phyloP scores from a whole-genome alignment of 1,139 yeast genomes.

The Geotrichum fermentans region DNA sequence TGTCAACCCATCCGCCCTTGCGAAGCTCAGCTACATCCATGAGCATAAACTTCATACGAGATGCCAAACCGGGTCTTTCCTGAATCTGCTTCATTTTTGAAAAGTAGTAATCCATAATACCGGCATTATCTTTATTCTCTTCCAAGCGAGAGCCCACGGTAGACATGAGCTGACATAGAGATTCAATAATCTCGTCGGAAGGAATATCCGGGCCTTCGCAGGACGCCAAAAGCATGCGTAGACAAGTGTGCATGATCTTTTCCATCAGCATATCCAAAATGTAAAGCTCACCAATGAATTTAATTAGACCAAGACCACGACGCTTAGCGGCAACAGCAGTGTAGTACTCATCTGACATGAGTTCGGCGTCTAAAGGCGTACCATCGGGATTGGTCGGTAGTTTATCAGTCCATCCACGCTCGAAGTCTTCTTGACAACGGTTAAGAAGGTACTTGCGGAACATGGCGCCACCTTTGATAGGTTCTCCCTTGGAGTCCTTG shows the following conservation, averaged over 20 bases:
- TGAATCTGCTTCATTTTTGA: slow-evolving; percentile 56
- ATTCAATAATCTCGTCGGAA: slow-evolving; percentile 87
- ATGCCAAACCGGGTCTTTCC: slow-evolving; percentile 55
- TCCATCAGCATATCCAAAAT: slow-evolving; percentile 72
- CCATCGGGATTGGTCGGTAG: slow-evolving; percentile 81
- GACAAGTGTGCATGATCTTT: slow-evolving; percentile 72
- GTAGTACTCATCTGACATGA: slow-evolving; percentile 96
- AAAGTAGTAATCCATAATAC: slow-evolving; percentile 46
- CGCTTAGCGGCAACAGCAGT: slow-evolving; percentile 90
- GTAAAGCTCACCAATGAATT: slow-evolving; percentile 91
- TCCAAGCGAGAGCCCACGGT: slow-evolving; percentile 86
- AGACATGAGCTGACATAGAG: slow-evolving; percentile 73
- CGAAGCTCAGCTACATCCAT: slow-evolving; percentile 85
- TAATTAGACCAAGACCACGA: slow-evolving; percentile 94
- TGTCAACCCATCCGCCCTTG: slow-evolving; percentile 53
- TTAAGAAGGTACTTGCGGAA: slow-evolving; percentile 78
- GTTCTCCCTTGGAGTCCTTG: slow-evolving; percentile 48
- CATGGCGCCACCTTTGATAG: slow-evolving; percentile 59
- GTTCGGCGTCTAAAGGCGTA: slow-evolving; percentile 54
- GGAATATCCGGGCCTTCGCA: slow-evolving; percentile 48
- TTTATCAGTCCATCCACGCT: slow-evolving; percentile 90
- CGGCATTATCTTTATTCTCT: slow-evolving; percentile 46
- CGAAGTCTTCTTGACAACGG: slow-evolving; percentile 91
- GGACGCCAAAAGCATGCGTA: slow-evolving; percentile 57
- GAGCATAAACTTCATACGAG: slow-evolving; percentile 82